phyloP scores from a whole-genome alignment of 371 early-diverging fungal species.

The Scutellospora calospora region DNA sequence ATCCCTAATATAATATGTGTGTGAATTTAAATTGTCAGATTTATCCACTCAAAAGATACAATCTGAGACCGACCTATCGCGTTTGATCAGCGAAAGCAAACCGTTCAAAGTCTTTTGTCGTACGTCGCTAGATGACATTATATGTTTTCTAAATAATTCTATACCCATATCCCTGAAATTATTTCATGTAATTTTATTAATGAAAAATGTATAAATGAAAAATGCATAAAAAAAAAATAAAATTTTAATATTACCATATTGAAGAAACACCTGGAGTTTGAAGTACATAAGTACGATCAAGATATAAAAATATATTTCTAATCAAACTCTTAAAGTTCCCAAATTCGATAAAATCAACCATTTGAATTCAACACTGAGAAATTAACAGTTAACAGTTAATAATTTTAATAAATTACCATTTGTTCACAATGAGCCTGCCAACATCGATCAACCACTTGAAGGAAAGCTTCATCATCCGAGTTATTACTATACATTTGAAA shows the following conservation, averaged over 20 bases:
- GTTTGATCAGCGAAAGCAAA: constrained; percentile 62
- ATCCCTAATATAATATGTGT: constrained; percentile 50
- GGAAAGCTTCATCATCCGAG: constrained; percentile 54
- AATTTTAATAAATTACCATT: constrained; percentile 55
- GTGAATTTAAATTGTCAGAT: constrained; percentile 59
- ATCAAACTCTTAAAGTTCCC: constrained; percentile 64
- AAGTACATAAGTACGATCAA: constrained; percentile 90
- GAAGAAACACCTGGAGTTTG: constrained; percentile 72
- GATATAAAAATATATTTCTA: constrained; percentile 86
- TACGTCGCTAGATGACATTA: constrained; percentile 59
- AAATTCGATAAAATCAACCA: not conserved
- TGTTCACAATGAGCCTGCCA: constrained; percentile 77
- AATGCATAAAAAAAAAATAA: not conserved
- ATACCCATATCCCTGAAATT: constrained; percentile 77
- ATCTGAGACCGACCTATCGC: constrained; percentile 60
- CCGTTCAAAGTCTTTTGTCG: constrained; percentile 62
- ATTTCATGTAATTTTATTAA: not conserved
- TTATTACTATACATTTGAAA: constrained; percentile 45
- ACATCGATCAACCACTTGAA: constrained; percentile 62
- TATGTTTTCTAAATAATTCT: constrained; percentile 71
- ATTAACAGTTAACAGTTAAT: not conserved
- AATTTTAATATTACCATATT: constrained; percentile 62
- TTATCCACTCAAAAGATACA: constrained; percentile 52
- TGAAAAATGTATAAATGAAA: not conserved
- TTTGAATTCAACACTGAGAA: not conserved